Base-by-base conservation (phyloP, 2,329 filamentous ascomycete species). In the Paraconiothyrium brasiliense region DNA sequence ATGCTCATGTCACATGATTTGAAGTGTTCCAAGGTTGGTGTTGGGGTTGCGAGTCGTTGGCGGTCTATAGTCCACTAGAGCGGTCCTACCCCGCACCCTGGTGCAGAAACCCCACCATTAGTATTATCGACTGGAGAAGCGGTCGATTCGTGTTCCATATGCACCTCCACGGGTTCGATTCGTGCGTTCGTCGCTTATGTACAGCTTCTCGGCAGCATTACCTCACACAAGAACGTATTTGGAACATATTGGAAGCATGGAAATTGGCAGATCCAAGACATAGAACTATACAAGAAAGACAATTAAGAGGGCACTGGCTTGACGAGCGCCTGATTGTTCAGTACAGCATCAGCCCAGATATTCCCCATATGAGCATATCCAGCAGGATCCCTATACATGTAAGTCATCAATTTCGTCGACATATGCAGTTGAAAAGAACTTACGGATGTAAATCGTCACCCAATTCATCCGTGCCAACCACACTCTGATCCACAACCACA, bases 361-460 rank as follows among this genome's bases (percentile, higher is more conserved):
- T 67, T 27, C 1, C 67, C 74, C 73, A 77, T 76, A 43, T 71
- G 69, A 22, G 54, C 48, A 60, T 77, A 77, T 0, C 74, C 74
- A 20, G 54, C 63, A 52, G 71, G 62, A 39, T 63, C 71, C 34
- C 70, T 72, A 56, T 10, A 4, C 24, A 34, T 24, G 35, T 66
- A 47, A 63, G 61, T 34, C 43, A 14, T 71, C 61, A 59, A 80
- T 77, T 22, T 80, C 14, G 4, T 20, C 39, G 27, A n/a, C 16
- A 6, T 16, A 13, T 16, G 10, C 37, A 5, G 16, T n/a, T 16
- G 16, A 4, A 2, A 16, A 20, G 4, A 41, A 41, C 39, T 41
- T n/a, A 41, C 39, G 39, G 39, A n/a, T 41, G 39, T n/a, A 41
- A 20, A 16, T 7, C 13, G 6, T 41, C 39, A 16, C 16, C 6